Evolutionary conservation across 805 yeast genomes (phyloP).

Genomic region (Candida andamanensis): DNA sequence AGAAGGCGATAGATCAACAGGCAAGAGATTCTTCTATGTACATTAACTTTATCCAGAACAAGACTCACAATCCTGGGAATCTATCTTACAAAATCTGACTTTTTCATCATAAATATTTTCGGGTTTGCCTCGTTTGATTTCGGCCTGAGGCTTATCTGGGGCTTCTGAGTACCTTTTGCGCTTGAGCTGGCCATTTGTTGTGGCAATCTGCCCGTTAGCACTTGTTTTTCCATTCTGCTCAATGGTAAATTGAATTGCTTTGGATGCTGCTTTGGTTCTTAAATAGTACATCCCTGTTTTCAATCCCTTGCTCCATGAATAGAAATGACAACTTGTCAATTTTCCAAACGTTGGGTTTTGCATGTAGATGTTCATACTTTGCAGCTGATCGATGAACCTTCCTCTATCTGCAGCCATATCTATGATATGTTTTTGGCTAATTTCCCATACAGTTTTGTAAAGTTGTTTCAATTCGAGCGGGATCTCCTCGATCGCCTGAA

Average conservation of each 20-base stretch:
- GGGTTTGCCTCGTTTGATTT: constrained; percentile 1
- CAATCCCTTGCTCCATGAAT: constrained; percentile 34
- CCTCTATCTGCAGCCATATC: constrained; percentile 83
- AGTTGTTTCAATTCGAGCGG: constrained; percentile 71
- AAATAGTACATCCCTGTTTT: constrained; percentile 38
- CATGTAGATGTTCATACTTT: constrained; percentile 40
- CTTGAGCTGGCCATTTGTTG: constrained; percentile 8
- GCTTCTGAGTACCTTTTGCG: constrained; percentile 20
- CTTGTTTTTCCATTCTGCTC: constrained; percentile 12
- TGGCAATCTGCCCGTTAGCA: not conserved
- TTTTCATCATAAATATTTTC: constrained; percentile 32
- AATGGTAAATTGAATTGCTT: constrained; percentile 35
- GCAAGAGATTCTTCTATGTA: constrained; percentile 4
- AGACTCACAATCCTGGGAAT: constrained; percentile 33
- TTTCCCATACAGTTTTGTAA: constrained; percentile 97
- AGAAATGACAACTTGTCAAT: constrained; percentile 41
- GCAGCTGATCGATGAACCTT: constrained; percentile 56
- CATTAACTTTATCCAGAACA: constrained; percentile 28
- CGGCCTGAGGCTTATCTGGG: constrained; percentile 5
- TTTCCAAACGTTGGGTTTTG: constrained; percentile 33
- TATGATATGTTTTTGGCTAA: constrained; percentile 77
- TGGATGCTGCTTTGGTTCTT: constrained; percentile 34
- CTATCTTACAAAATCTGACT: constrained; percentile 26
- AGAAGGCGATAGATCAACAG: constrained; percentile 33
- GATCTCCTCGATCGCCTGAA: constrained; percentile 67